These are phyloP conservation scores for Pseudopithomyces maydicus DNA, from an alignment of 2,329 filamentous ascomycete species.

Conservation along the genomic window DNA sequence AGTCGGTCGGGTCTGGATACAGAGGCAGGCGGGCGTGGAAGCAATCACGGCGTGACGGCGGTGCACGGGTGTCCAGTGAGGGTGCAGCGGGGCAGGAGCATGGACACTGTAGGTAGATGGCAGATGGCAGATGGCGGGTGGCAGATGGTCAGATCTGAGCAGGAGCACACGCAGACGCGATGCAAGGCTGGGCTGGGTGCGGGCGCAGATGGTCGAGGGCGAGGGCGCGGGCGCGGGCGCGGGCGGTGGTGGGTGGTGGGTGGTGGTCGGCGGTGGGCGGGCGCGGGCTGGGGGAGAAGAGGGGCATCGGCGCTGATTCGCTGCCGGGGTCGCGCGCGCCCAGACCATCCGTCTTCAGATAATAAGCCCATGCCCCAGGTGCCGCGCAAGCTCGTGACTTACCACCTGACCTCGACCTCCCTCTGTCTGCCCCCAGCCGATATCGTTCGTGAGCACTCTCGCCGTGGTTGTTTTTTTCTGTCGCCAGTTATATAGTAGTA, in stretches of 20 bases:
- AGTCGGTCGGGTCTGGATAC: not conserved
- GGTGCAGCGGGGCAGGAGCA: too few species aligned
- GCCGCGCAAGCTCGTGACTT: not conserved
- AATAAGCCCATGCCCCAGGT: not conserved
- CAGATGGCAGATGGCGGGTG: not conserved
- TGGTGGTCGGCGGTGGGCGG: not conserved
- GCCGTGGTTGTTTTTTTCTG: not conserved
- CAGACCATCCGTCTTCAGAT: not conserved
- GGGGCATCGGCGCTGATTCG: not conserved
- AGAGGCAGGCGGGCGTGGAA: too few species aligned
- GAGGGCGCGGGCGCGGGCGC: too few species aligned
- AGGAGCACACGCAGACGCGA: too few species aligned
- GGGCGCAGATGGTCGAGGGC: not conserved
- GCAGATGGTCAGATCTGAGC: not conserved
- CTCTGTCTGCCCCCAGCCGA: not conserved
- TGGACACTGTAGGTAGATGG: not conserved
- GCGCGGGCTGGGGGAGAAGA: not conserved
- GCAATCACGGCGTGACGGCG: not conserved
- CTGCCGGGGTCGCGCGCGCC: not conserved
- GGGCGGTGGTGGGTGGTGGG: not conserved
- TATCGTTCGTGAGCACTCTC: not conserved
- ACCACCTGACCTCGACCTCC: not conserved
- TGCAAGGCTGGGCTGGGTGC: not conserved
- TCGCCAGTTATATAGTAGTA: constrained; percentile 2
- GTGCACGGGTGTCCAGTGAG: too few species aligned